These are phyloP conservation scores for Arthrocladium fulminans DNA, from an alignment of 2,329 filamentous ascomycete species.

Conservation along the genomic window DNA sequence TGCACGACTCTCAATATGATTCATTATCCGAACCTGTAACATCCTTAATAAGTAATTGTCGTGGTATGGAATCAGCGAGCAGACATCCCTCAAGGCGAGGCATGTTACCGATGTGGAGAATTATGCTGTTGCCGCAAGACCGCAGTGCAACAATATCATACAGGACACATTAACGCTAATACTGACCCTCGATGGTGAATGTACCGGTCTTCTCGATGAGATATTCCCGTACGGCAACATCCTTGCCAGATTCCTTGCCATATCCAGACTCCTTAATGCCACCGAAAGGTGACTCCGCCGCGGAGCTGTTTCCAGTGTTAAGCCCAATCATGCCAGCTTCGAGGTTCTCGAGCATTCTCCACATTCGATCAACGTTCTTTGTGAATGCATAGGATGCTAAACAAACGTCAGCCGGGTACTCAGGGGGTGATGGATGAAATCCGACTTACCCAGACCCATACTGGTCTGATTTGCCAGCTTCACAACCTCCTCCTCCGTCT, in stretches of 20 bases:
- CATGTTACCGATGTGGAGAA: too few species aligned
- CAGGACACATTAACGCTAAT: constrained; percentile 25
- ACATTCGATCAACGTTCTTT: constrained; percentile 57
- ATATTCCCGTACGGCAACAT: constrained; percentile 56
- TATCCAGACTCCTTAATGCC: constrained; percentile 61
- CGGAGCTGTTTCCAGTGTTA: constrained; percentile 51
- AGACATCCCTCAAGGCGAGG: too few species aligned
- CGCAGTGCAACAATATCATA: neutral
- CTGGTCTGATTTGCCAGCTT: constrained; percentile 25
- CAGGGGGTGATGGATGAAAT: constrained; percentile 32
- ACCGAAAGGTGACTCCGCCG: constrained; percentile 58
- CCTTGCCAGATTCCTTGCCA: constrained; percentile 59
- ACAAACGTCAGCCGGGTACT: constrained; percentile 51
- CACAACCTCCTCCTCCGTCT: constrained; percentile 57
- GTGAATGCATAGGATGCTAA: constrained; percentile 58
- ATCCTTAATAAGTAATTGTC: too few species aligned
- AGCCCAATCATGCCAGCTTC: constrained; percentile 62
- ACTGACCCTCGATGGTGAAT: constrained; percentile 50
- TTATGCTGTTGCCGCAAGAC: too few species aligned
- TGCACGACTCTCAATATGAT: too few species aligned
- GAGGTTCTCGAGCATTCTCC: constrained; percentile 57
- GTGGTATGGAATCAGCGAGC: too few species aligned
- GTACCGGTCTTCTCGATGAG: constrained; percentile 58
- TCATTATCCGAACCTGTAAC: too few species aligned
- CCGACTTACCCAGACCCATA: constrained; percentile 18